phyloP scores from a whole-genome alignment of 495 filamentous ascomycete species.

The Xylaria cubensis region DNA sequence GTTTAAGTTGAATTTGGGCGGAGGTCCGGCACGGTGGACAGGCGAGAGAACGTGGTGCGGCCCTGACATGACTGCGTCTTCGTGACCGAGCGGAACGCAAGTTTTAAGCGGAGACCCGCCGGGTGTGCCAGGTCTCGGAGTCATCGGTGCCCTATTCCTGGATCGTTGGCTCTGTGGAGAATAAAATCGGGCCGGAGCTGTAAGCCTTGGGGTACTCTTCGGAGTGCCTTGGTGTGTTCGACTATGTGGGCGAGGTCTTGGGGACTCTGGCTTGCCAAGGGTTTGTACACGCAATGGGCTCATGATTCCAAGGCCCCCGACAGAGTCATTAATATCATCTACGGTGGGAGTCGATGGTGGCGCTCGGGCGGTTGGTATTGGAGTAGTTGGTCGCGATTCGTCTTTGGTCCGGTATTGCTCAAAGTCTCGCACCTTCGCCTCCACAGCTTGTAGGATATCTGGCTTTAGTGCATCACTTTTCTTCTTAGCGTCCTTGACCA shows the following conservation, averaged over 20 bases:
- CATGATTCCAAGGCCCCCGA: not conserved
- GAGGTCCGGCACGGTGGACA: not conserved
- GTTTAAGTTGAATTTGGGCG: not conserved
- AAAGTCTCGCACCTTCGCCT: not conserved
- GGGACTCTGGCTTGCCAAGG: not conserved
- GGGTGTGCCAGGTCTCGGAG: not conserved
- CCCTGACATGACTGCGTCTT: not conserved
- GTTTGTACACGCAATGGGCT: not conserved
- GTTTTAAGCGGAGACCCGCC: not conserved
- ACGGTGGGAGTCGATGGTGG: not conserved
- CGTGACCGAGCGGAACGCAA: not conserved
- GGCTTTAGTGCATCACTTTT: not conserved
- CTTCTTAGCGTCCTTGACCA: not conserved
- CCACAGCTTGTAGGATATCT: not conserved
- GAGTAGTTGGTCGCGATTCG: not conserved
- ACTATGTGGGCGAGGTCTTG: not conserved
- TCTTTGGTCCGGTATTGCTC: not conserved
- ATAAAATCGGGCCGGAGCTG: not conserved
- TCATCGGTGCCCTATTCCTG: not conserved
- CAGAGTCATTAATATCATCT: not conserved
- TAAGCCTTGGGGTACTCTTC: not conserved
- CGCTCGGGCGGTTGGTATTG: not conserved
- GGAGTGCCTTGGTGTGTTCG: not conserved
- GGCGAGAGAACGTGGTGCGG: not conserved
- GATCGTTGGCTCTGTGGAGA: not conserved